Conservation (phyloP, 768 basidiomycete genomes). For the Hericium coralloides region DNA sequence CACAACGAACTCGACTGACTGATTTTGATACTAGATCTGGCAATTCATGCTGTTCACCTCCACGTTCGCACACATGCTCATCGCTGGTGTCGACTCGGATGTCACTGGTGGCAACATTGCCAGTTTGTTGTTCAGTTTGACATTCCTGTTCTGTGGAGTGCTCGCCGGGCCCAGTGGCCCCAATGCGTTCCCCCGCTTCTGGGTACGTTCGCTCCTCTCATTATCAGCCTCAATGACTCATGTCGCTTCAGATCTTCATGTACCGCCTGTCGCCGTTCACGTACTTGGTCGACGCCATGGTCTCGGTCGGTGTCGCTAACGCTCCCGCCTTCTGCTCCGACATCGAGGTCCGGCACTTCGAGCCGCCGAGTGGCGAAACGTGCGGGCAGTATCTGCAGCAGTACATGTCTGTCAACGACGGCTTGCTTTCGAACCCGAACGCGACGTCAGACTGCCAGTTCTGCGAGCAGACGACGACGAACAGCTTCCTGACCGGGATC, state of each 20-base stretch:
- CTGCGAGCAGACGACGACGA: conserved; percentile 50
- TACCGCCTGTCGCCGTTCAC: conserved; percentile 45
- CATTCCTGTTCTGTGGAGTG: not conserved
- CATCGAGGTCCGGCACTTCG: conserved; percentile 49
- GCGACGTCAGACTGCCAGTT: conserved; percentile 35
- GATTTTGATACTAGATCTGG: conserved; percentile 15
- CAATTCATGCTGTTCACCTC: conserved; percentile 56
- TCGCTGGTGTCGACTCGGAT: not conserved
- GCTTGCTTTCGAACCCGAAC: conserved; percentile 36
- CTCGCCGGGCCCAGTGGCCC: not conserved
- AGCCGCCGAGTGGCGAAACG: conserved; percentile 34
- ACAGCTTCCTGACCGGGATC: conserved; percentile 49
- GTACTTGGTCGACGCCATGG: conserved; percentile 38
- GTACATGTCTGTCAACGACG: conserved; percentile 34
- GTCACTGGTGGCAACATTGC: not conserved
- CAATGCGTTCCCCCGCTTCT: conserved; percentile 22
- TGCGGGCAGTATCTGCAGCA: conserved; percentile 37
- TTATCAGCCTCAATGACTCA: not conserved
- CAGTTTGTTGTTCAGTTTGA: not conserved
- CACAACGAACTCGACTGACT: not conserved
- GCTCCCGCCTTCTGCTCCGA: conserved; percentile 45
- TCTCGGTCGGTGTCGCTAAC: conserved; percentile 41
- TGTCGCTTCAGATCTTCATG: conserved; percentile 44
- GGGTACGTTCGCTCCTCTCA: conserved; percentile 22
- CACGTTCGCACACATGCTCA: conserved; percentile 9